These are phyloP conservation scores for Syzygium jambos DNA, from an alignment of 345 rosid species.

Conservation along the genomic window DNA sequence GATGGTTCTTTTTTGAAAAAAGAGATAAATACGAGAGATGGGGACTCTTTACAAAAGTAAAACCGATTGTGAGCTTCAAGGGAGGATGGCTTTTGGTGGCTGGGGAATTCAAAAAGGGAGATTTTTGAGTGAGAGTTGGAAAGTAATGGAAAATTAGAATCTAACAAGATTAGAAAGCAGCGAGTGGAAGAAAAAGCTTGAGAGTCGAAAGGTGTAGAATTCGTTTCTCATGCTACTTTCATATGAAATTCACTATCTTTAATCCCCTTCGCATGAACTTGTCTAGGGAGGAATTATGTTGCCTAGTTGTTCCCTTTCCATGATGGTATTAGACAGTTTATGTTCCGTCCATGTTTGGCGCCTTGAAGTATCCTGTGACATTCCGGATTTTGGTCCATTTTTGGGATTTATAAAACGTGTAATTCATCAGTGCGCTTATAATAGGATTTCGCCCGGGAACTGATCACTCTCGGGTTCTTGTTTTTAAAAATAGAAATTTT, in stretches of 20 bases:
- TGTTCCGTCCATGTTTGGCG: neutral
- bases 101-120: neutral
- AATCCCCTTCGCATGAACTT: neutral
- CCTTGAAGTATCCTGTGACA: neutral
- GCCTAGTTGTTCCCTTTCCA: neutral
- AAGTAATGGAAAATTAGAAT: neutral
- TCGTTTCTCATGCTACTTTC: neutral
- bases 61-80: neutral
- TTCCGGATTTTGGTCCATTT: too few relatives aligned
- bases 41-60: neutral
- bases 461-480: too few relatives aligned
- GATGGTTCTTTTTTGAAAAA: neutral
- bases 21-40: neutral
- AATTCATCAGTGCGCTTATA: too few relatives aligned
- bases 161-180: neutral
- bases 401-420: too few relatives aligned
- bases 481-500: too few relatives aligned
- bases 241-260: accelerated
- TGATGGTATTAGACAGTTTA: neutral
- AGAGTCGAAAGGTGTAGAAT: neutral
- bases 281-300: neutral
- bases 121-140: neutral
- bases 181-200: neutral
- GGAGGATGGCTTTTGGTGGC: neutral
- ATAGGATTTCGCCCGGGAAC: too few relatives aligned